Conservation (phyloP, 1,284 basidiomycete species). For the Ceratorhiza oryzae-sativae region DNA sequence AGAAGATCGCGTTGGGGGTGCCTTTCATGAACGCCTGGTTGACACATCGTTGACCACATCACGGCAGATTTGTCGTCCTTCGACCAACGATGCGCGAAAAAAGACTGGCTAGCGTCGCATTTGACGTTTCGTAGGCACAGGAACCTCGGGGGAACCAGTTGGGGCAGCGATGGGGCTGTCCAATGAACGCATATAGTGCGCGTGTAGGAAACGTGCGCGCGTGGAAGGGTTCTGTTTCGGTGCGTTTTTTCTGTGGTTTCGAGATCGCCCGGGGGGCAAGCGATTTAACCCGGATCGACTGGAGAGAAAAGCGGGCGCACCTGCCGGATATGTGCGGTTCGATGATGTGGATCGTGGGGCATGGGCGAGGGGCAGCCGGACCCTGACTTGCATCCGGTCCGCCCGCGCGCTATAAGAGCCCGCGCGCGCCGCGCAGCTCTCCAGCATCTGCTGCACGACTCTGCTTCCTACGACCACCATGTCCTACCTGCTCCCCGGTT, state of each 20-base stretch:
- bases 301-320: neutral
- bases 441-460: slow-evolving; percentile 10
- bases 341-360: slow-evolving; percentile 22
- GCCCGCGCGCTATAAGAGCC: slow-evolving; percentile 1
- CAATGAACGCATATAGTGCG: neutral
- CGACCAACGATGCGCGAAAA: slow-evolving; percentile 14
- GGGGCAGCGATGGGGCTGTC: slow-evolving; percentile 18
- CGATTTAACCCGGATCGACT: slow-evolving; percentile 4
- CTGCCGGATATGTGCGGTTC: slow-evolving; percentile 5
- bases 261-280: slow-evolving; percentile 3
- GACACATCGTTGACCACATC: slow-evolving; percentile 21
- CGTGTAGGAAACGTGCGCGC: slow-evolving; percentile 29
- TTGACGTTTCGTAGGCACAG: slow-evolving; percentile 23
- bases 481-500: slow-evolving; percentile 46
- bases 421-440: neutral
- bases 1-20: neutral
- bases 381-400: slow-evolving; percentile 33
- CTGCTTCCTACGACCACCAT: slow-evolving; percentile 42
- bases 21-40: slow-evolving; percentile 1
- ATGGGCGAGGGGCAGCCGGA: slow-evolving; percentile 14
- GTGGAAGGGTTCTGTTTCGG: slow-evolving; percentile 22
- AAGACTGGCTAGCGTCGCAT: neutral
- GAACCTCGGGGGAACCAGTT: slow-evolving; percentile 25
- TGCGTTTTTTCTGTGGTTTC: slow-evolving; percentile 10
- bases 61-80: slow-evolving; percentile 1